These are phyloP conservation scores for Sarocladiaceae sp. DNA, from an alignment of 2,329 filamentous ascomycete species.

Conservation along the genomic window DNA sequence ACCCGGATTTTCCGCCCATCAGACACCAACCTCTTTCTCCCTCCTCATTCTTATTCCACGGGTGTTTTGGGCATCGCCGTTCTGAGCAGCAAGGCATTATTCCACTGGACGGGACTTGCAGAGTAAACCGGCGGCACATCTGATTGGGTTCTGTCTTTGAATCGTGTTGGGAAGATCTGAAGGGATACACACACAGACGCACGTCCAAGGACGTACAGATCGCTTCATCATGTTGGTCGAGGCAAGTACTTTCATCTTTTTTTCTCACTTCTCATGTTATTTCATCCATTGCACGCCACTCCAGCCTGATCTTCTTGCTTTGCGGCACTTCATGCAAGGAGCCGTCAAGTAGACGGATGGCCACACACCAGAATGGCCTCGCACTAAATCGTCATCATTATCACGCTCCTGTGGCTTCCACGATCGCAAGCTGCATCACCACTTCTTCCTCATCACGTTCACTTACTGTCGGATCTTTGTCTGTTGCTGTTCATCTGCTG, in stretches of 20 bases:
- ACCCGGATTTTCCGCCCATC: slow-evolving; percentile 3
- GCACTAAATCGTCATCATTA: background rate
- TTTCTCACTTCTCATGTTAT: background rate
- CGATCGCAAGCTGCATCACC: too few relatives aligned
- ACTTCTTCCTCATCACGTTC: too few relatives aligned
- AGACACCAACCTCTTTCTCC: background rate
- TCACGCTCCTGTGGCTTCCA: background rate
- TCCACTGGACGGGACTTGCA: background rate
- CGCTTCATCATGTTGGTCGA: slow-evolving; percentile 25
- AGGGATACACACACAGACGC: background rate
- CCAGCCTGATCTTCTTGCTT: background rate
- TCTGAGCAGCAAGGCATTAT: background rate
- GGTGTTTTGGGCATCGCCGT: background rate
- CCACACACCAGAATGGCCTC: slow-evolving; percentile 5
- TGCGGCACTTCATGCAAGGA: background rate
- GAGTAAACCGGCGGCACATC: background rate
- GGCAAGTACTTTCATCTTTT: slow-evolving; percentile 18
- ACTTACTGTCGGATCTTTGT: too few relatives aligned
- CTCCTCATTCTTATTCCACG: background rate
- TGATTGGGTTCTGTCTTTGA: background rate
- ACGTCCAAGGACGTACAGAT: background rate
- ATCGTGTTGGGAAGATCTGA: background rate
- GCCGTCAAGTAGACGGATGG: background rate
- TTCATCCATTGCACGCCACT: background rate
- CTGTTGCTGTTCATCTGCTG: too few relatives aligned